A percentile compares a stretch with the other conserved stretches of the same genome.
These are phyloP conservation scores for Aspergillus jensenii DNA, from an alignment of 2,329 filamentous ascomycete genomes.

Conservation along the genomic window DNA sequence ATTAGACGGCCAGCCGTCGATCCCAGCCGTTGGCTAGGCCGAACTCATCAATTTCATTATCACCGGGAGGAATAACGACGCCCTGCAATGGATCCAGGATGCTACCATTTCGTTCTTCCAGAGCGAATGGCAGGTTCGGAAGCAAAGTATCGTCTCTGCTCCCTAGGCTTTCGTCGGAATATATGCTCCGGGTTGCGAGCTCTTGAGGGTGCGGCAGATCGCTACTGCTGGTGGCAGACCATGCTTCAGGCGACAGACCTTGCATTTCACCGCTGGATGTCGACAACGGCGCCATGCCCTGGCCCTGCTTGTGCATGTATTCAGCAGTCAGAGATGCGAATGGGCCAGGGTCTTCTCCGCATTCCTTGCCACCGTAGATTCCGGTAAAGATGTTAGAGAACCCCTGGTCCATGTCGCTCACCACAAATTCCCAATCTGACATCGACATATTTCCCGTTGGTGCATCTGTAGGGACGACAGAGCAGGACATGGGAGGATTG, in stretches of 20 bases:
- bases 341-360: conserved; percentile 35
- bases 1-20: conserved; percentile 33
- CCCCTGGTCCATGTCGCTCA: conserved; percentile 76
- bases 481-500: conserved; percentile 40
- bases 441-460: conserved; percentile 51
- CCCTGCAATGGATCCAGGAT: conserved; percentile 36
- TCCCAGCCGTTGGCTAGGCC: conserved; percentile 31
- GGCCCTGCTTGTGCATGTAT: conserved; percentile 29
- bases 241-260: conserved; percentile 38
- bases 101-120: conserved; percentile 29
- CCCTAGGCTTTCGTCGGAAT: conserved; percentile 60
- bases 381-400: conserved; percentile 71
- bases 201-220: conserved; percentile 32
- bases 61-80: conserved; percentile 37
- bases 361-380: conserved; percentile 47
- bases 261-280: conserved; percentile 30
- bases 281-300: conserved; percentile 17
- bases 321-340: conserved; percentile 36
- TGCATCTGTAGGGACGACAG: conserved; percentile 43
- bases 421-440: conserved; percentile 78
- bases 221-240: conserved; percentile 41
- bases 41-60: conserved; percentile 34
- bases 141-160: conserved; percentile 49
- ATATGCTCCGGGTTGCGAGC: conserved; percentile 52
- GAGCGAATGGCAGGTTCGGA: conserved; percentile 23